Evolutionary conservation across 2,329 filamentous ascomycete genomes (phyloP).

Genomic region (Aureobasidium lini): DNA sequence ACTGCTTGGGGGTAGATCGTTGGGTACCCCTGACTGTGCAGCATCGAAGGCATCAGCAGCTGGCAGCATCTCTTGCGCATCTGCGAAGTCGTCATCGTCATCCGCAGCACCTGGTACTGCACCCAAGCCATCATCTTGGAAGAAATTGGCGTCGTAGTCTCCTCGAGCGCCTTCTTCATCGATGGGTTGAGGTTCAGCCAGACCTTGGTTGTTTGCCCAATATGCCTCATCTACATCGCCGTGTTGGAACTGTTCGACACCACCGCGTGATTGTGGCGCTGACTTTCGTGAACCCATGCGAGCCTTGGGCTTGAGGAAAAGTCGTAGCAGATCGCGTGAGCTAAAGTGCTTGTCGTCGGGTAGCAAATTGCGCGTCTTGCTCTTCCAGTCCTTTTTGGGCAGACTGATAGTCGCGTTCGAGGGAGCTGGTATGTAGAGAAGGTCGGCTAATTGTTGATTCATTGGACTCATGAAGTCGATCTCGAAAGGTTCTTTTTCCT

Average conservation of each 20-base stretch:
- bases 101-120: constrained; percentile 57
- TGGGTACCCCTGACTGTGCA: constrained; percentile 26
- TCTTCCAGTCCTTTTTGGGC: constrained; percentile 92
- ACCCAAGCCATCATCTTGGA: constrained; percentile 76
- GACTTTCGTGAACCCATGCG: constrained; percentile 63
- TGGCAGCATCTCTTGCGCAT: constrained; percentile 72
- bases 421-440: constrained; percentile 72
- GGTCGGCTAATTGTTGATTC: constrained; percentile 60
- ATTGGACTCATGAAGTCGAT: constrained; percentile 82
- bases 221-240: constrained; percentile 91
- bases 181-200: constrained; percentile 24
- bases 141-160: constrained; percentile 96
- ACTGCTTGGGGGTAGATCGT: constrained; percentile 33
- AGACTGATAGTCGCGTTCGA: constrained; percentile 76
- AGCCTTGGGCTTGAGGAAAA: constrained; percentile 93
- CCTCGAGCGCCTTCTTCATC: constrained; percentile 52
- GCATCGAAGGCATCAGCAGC: constrained; percentile 48
- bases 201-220: constrained; percentile 69
- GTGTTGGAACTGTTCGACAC: constrained; percentile 40
- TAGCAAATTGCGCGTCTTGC: constrained; percentile 83
- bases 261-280: constrained; percentile 37
- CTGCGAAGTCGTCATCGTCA: constrained; percentile 71
- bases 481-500: constrained; percentile 94
- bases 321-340: constrained; percentile 76
- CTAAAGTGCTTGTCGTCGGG: constrained; percentile 99